Evolutionary conservation across 2,329 filamentous ascomycete genomes (phyloP), one percentile per base, ranked within the genome.

Genomic region (Kalaharituber pfeilii): DNA sequence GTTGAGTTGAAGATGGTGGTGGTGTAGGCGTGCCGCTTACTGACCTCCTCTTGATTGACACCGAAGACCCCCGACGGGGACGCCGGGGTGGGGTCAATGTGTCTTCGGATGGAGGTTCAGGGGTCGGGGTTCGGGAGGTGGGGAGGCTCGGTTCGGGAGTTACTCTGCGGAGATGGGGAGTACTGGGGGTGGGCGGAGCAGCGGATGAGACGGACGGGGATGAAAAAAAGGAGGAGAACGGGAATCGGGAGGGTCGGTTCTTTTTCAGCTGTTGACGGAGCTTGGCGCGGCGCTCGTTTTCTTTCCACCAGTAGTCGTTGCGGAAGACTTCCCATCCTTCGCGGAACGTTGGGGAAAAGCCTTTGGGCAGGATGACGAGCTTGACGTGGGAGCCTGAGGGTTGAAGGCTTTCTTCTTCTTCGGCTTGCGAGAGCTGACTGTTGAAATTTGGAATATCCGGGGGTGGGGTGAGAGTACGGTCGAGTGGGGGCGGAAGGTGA

Each of bases 261-360:
- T 13, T 15, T 39, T 39, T 13, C 13, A 39, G 15, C 7, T 39
- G 33, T 13, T 47, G 15, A 6, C 86, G 76, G 24, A 95, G 72
- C 55, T 84, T 71, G 2, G 82, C 77, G 11, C 91, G 80, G 1
- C 89, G 81, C 67, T 94, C 86, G 65, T 98, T 98, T 68, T 98
- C 91, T 57, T 81, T 81, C 63, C 95, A 89, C 91, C 91, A 98
- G 69, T 95, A 98, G 57, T 95, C 88, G 29, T 82, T 81, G 52
- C 91, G 78, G 69, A 93, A 98, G 15, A 89, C 75, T 65, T 98
- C 91, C 91, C 91, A 98, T 60, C 94, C 94, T 67, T 96, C 88
- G 20, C 91, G 78, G 65, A 98, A 98, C 49, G 86, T 86, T 0
- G 91, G 82, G 5, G 86, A 93, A 65, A 98, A 98, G 0, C 88